Percentiles rank a stretch among this genome's conserved stretches.
Evolutionary conservation across 495 filamentous ascomycete genomes (phyloP).

Genomic region (Hypomontagnella submonticulosa): DNA sequence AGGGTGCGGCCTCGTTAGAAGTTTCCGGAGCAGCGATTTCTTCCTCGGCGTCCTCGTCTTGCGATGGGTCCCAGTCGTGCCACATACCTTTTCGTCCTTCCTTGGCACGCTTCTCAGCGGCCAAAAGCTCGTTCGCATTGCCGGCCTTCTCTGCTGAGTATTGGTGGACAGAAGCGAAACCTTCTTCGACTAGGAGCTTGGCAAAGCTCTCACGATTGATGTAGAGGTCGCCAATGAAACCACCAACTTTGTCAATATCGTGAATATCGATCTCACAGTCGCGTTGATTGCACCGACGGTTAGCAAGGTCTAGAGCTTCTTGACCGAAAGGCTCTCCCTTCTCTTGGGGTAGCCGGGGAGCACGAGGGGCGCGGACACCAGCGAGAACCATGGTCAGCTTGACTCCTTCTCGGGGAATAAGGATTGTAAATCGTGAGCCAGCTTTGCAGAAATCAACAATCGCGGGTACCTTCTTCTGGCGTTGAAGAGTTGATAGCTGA

Average conservation of each 20-base stretch:
- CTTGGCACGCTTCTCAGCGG: conserved; percentile 89
- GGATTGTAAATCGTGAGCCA: conserved; percentile 90
- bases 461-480: conserved; percentile 92
- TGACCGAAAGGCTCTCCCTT: conserved; percentile 92
- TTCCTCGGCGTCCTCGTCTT: conserved; percentile 71
- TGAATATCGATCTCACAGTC: conserved; percentile 97
- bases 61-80: conserved; percentile 91
- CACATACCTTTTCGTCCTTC: conserved; percentile 86
- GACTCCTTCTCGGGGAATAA: conserved; percentile 91
- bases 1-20: conserved; percentile 55
- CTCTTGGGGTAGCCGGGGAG: conserved; percentile 79
- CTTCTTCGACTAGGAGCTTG: conserved; percentile 93
- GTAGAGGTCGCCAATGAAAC: conserved; percentile 95
- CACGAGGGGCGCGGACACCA: conserved; percentile 91
- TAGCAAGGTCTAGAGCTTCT: conserved; percentile 91
- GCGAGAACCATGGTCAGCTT: conserved; percentile 96
- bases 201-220: conserved; percentile 97
- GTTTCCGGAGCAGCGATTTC: conserved; percentile 63
- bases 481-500: conserved; percentile 83
- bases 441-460: conserved; percentile 98
- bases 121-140: conserved; percentile 84
- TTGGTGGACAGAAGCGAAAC: conserved; percentile 86
- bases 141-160: conserved; percentile 97
- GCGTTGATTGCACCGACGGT: conserved; percentile 87
- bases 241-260: conserved; percentile 94